Evolutionary conservation across 495 filamentous ascomycete species (phyloP), one percentile per base, ranked within the genome.

Genomic region (Penicillium turbatum): DNA sequence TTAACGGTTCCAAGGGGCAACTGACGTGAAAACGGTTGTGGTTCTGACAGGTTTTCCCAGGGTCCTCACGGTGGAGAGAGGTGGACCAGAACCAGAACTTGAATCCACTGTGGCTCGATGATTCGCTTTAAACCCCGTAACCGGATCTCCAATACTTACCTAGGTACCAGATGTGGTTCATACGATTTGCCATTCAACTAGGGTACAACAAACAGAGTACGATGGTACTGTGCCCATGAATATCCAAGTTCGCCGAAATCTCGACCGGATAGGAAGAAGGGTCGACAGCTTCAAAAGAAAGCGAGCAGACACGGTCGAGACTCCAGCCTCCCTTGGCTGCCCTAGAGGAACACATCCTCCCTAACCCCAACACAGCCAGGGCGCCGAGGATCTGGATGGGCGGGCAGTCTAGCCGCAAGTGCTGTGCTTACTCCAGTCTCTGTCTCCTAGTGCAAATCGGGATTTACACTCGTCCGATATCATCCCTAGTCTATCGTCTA

Each of bases 11-110:
- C 50, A 55, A 42, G 56, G 61, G 50, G 44, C 21, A 34, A 45
- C 41, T 65, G 62, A 59, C 59, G 59, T 55, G 21, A 52, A 57
- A 63, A 65, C 62, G 56, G 62, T 38, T 38, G 35, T 45, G 27
- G 46, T 29, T 59, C 43, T 48, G 44, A 48, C 29, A 30, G 32
- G 30, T 46, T 41, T 9, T 44, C 34, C 46, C 46, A 48, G 34
- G 41, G 41, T 32, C 44, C 31, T 27, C 41, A 53, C 41, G 10
- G 37, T 55, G 35, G 30, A 38, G 32, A 30, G 43, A 39, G 43
- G 43, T 32, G 42, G 42, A 13, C 29, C 42, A 48, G 5, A 26
- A 37, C 35, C 8, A 4, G 27, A 49, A 37, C 4, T 21, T 16
- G 21, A 42, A 48, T 16, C 47, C 49, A 51, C 39, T 35, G 17